Evolutionary conservation across 129 eudicot species (phyloP).

Genomic region (Erigeron canadensis): DNA sequence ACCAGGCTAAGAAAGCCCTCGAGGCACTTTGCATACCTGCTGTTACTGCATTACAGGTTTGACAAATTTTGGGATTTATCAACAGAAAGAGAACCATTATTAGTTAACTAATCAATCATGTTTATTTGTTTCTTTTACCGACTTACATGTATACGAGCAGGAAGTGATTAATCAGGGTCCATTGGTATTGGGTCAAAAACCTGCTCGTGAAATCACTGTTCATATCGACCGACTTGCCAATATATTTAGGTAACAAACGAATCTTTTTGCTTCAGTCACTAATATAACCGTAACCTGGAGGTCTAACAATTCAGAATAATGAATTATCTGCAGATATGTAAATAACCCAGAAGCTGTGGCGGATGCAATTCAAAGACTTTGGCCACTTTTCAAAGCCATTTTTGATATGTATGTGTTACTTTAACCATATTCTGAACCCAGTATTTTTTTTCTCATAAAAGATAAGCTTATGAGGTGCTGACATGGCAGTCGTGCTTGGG

Average conservation of each 20-base stretch:
- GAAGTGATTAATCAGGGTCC: conserved; percentile 92
- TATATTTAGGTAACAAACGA: conserved; percentile 66
- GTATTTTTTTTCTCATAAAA: neutral
- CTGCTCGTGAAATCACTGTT: conserved; percentile 92
- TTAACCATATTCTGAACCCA: conserved; percentile 13
- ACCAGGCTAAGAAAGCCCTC: conserved; percentile 93
- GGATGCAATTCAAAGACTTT: conserved; percentile 93
- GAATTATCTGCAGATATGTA: conserved; percentile 64
- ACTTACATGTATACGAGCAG: conserved; percentile 49
- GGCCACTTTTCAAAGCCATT: conserved; percentile 97
- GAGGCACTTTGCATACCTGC: conserved; percentile 94
- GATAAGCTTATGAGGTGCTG: conserved; percentile 23
- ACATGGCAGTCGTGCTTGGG: conserved; percentile 95
- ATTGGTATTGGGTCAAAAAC: conserved; percentile 65
- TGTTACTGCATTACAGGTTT: conserved; percentile 86
- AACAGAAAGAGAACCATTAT: neutral
- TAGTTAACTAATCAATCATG: neutral
- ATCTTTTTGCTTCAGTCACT: neutral
- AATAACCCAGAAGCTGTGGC: conserved; percentile 99
- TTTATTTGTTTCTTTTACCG: conserved; percentile 2
- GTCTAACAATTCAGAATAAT: conserved; percentile 6
- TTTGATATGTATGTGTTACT: conserved; percentile 68
- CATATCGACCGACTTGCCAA: conserved; percentile 97
- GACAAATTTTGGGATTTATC: conserved; percentile 11
- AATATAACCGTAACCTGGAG: conserved; percentile 13